Base-by-base conservation (phyloP, 371 early-diverging fungal genomes). In the Nematocida major region DNA sequence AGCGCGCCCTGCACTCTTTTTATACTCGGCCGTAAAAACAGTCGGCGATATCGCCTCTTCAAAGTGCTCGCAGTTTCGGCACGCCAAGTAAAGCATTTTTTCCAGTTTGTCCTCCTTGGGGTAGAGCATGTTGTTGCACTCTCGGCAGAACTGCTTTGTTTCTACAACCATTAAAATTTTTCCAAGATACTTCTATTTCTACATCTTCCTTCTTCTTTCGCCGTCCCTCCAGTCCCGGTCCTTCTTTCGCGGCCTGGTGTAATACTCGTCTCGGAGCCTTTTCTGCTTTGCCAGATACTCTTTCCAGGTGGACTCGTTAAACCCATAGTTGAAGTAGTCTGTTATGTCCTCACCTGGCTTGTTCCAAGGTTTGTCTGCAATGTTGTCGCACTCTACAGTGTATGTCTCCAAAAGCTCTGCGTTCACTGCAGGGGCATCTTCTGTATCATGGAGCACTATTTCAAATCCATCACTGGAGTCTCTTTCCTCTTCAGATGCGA, bases 271-370 rank as follows among this genome's bases (percentile, higher is more conserved):
- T 24, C 79, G 67, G 5, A 68, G 68, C 26, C 88, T 86, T 81
- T 90, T 90, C 85, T 96, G 95, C 82, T 91, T 92, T 15, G 86
- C 86, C 78, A 90, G 89, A 83, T 95, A 96, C 15, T 88, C 87
- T 69, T 89, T 87, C 97, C 97, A 96, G 18, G 91, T 91, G 2
- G 84, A 83, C 82, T 96, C 95, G 77, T 91, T 92, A 82, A 96
- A 96, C 4, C 95, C 95, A 85, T 92, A 96, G 82, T 96, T 96
- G 85, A 96, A 96, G 84, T 94, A 96, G 82, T 96, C 97, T 2
- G 94, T 93, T 34, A 94, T 88, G 85, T 96, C 95, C 9, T 93
- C 84, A n/a, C 92, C 92, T n/a, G 95, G 94, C 76, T 92, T 92
- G 54, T 91, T 84, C 95, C 96, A 96, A 20, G 95, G 94, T 73